These are phyloP conservation scores for Erythrobasidium yunnanense DNA, from an alignment of 768 basidiomycete species.

Conservation along the genomic window DNA sequence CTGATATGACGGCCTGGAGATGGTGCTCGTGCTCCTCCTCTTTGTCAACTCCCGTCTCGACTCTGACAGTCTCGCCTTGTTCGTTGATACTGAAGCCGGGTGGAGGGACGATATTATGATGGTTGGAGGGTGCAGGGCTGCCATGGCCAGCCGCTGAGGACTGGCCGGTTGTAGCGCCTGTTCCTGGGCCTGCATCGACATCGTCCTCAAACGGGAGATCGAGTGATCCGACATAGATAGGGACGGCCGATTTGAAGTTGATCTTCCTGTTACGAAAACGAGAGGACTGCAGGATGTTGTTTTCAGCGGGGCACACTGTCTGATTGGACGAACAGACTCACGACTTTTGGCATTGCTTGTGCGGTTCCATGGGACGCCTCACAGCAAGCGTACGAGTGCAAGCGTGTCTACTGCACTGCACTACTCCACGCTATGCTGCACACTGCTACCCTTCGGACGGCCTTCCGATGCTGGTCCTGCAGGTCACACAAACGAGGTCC, in stretches of 20 bases:
- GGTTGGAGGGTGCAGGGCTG: not conserved
- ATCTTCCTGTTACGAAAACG: constrained; percentile 39
- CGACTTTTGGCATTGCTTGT: constrained; percentile 29
- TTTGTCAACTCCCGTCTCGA: constrained; percentile 40
- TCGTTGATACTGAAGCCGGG: not conserved
- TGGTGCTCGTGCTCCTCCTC: constrained; percentile 44
- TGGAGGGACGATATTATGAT: not conserved
- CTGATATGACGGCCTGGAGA: constrained; percentile 45
- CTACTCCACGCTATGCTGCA: no score
- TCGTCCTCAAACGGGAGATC: constrained; percentile 22
- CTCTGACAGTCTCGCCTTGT: constrained; percentile 27
- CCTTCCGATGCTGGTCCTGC: no score
- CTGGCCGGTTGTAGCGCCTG: not conserved
- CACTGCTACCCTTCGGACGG: no score
- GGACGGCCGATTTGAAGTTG: constrained; percentile 38
- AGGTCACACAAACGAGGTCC: no score
- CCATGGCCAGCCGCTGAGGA: not conserved
- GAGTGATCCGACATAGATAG: constrained; percentile 34
- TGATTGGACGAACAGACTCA: not conserved
- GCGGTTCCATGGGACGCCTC: constrained; percentile 9
- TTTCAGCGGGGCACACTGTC: not conserved
- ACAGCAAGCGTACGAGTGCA: not conserved
- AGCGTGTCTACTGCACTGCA: no score
- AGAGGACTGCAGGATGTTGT: constrained; percentile 17
- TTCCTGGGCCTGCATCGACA: constrained; percentile 29